phyloP scores from a whole-genome alignment of 177 flowering plant genomes.

The Vitis hybrid region DNA sequence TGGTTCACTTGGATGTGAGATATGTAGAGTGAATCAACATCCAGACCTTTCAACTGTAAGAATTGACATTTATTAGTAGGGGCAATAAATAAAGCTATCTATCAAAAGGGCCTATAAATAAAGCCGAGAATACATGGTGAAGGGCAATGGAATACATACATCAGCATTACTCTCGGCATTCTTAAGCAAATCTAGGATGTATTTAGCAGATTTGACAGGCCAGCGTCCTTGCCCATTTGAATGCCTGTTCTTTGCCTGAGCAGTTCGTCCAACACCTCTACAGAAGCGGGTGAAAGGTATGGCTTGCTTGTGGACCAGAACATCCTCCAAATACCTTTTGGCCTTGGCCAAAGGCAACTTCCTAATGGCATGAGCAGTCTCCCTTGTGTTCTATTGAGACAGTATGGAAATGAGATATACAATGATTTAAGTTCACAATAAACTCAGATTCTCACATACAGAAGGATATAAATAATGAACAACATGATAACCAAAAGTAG shows the following conservation, averaged over 20 bases:
- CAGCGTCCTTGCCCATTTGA: slow-evolving; percentile 96
- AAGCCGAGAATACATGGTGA: too few species aligned
- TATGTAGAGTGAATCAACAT: slow-evolving; percentile 73
- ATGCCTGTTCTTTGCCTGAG: slow-evolving; percentile 88
- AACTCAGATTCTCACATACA: too few species aligned
- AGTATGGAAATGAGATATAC: too few species aligned
- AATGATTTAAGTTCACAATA: too few species aligned
- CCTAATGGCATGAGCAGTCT: slow-evolving; percentile 75
- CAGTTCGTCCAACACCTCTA: slow-evolving; percentile 94
- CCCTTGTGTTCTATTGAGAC: slow-evolving; percentile 71
- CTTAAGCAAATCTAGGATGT: slow-evolving; percentile 80
- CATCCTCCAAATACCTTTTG: slow-evolving; percentile 88
- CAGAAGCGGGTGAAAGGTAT: slow-evolving; percentile 89
- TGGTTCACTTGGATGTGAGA: slow-evolving; percentile 93
- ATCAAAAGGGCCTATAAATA: too few species aligned
- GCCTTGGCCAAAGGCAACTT: slow-evolving; percentile 83
- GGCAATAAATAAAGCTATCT: too few species aligned
- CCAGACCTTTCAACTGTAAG: slow-evolving; percentile 82
- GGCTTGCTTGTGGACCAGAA: slow-evolving; percentile 84
- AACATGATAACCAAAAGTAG: too few species aligned
- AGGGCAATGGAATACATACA: slow-evolving; percentile 31
- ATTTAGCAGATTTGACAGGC: slow-evolving; percentile 87
- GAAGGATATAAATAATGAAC: too few species aligned
- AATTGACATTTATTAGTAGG: background rate
- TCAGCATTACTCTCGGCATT: slow-evolving; percentile 98